phyloP scores from a whole-genome alignment of 2,329 filamentous ascomycete genomes.

The Mycosphaerella sp. region DNA sequence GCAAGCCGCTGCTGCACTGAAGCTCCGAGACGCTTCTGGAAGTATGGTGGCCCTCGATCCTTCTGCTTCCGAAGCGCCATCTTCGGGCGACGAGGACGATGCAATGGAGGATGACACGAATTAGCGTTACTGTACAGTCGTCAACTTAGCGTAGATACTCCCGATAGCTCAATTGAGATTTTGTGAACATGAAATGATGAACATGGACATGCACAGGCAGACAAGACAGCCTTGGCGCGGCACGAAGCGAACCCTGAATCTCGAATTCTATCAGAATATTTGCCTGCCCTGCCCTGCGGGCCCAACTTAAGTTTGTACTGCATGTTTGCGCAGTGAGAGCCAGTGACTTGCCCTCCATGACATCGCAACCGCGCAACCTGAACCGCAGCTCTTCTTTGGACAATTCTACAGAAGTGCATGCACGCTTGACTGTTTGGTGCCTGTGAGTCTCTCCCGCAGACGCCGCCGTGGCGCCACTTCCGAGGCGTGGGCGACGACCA shows the following conservation, averaged over 20 bases:
- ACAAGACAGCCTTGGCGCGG: too few species aligned
- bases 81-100: slow-evolving; percentile 16
- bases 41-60: slow-evolving; percentile 22
- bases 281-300: not conserved
- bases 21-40: slow-evolving; percentile 17
- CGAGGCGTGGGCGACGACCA: not conserved
- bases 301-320: not conserved
- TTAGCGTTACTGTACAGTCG: not conserved
- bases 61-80: slow-evolving; percentile 4
- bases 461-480: not conserved
- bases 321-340: too few species aligned
- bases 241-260: too few species aligned
- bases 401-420: too few species aligned
- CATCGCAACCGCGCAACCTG: not conserved
- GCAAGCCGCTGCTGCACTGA: slow-evolving; percentile 10
- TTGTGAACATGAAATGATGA: not conserved
- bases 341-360: too few species aligned
- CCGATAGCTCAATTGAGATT: not conserved
- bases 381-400: too few species aligned
- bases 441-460: not conserved
- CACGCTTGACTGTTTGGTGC: not conserved
- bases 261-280: too few species aligned
- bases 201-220: not conserved
- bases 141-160: slow-evolving; percentile 5
- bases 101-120: slow-evolving; percentile 10